Conservation (phyloP, 441 rosid species). For the Pelargonium citronellum region DNA sequence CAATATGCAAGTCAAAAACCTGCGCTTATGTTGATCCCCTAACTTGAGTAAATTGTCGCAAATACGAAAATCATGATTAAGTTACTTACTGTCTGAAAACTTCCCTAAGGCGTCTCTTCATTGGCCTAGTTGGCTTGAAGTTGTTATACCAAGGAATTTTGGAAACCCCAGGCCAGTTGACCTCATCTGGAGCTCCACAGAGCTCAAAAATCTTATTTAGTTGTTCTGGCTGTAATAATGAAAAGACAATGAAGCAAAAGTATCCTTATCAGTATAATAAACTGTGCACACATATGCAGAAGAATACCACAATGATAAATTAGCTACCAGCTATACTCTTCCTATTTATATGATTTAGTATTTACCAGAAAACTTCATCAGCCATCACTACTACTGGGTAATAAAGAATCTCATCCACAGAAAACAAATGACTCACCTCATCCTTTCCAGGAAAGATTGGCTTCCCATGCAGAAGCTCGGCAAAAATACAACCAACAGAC, state of each 20-base stretch:
- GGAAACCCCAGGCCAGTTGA: slow-evolving; percentile 89
- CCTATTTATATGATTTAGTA: no score
- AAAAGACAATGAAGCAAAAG: not conserved
- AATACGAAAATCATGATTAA: not conserved
- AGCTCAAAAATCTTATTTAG: slow-evolving; percentile 85
- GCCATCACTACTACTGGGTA: not conserved
- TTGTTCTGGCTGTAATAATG: slow-evolving; percentile 64
- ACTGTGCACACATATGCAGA: not conserved
- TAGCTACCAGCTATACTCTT: no score
- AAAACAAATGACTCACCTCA: slow-evolving; percentile 43
- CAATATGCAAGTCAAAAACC: not conserved
- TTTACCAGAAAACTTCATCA: no score
- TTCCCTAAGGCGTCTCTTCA: slow-evolving; percentile 82
- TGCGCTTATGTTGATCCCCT: not conserved
- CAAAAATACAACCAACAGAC: slow-evolving; percentile 98
- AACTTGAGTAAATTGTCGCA: not conserved
- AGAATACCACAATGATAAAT: no score
- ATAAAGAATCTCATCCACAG: not conserved
- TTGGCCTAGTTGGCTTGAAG: slow-evolving; percentile 71
- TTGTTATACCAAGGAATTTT: slow-evolving; percentile 88
- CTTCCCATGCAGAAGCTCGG: slow-evolving; percentile 82
- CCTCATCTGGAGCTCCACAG: slow-evolving; percentile 90
- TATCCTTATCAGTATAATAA: not conserved
- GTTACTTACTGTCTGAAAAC: slow-evolving; percentile 73
- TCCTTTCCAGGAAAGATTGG: slow-evolving; percentile 89